Evolutionary conservation across 2,329 filamentous ascomycete species (phyloP).

Genomic region (Penicillium sp.): DNA sequence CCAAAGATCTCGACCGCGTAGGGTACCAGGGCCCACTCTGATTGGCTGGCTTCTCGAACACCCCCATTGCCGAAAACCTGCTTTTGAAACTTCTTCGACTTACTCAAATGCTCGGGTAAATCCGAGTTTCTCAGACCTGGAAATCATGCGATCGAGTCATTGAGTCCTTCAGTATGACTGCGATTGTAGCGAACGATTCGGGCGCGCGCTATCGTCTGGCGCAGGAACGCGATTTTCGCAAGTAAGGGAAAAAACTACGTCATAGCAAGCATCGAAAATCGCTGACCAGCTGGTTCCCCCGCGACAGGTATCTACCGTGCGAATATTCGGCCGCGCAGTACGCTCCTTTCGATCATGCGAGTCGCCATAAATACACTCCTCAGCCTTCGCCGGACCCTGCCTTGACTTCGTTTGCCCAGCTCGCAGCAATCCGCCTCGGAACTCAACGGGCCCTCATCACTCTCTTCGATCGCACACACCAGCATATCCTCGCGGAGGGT

Average conservation of each 20-base stretch:
- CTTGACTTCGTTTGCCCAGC: conserved; percentile 52
- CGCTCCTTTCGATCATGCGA: conserved; percentile 20
- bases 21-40: neutral
- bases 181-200: neutral
- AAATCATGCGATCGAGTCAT: neutral
- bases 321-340: conserved; percentile 23
- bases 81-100: neutral
- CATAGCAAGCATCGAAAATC: neutral
- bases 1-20: neutral
- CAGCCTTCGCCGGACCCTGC: conserved; percentile 31
- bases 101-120: neutral
- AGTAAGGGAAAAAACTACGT: neutral
- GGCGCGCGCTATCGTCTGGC: conserved; percentile 8
- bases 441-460: conserved; percentile 49
- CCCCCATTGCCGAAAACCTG: neutral
- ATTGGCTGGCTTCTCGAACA: neutral
- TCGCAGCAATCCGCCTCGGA: conserved; percentile 47
- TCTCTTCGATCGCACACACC: conserved; percentile 49
- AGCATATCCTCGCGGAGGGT: conserved; percentile 54
- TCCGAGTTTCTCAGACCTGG: neutral
- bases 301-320: conserved; percentile 12
- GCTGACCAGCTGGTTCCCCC: neutral
- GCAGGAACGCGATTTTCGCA: conserved; percentile 13
- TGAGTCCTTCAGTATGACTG: neutral
- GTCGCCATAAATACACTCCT: conserved; percentile 17